Conservation (phyloP, 345 rosid genomes). For the Iberis pinnata region DNA sequence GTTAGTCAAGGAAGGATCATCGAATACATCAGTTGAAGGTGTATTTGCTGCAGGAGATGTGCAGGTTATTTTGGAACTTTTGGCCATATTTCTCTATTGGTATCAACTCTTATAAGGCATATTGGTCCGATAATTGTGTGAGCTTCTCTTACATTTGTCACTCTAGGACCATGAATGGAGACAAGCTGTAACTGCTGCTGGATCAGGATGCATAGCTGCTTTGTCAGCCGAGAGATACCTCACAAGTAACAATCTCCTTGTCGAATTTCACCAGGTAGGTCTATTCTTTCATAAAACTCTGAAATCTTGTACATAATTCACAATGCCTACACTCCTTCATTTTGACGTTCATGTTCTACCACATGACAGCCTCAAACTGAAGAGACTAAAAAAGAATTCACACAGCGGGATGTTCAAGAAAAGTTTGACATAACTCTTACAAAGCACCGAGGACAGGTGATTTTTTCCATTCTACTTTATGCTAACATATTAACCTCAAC, state of each 20-base stretch:
- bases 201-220: conserved; percentile 96
- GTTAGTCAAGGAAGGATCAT: conserved; percentile 63
- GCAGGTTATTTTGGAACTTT: conserved; percentile 51
- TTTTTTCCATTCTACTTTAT: conserved; percentile 13
- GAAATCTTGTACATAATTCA: conserved; percentile 3
- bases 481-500: background rate
- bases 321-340: conserved; percentile 19
- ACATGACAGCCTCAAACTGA: conserved; percentile 68
- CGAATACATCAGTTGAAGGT: conserved; percentile 83
- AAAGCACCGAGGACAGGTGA: conserved; percentile 88
- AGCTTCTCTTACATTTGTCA: conserved; percentile 16
- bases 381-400: conserved; percentile 78
- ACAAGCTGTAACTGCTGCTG: conserved; percentile 95
- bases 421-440: conserved; percentile 75
- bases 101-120: conserved; percentile 15
- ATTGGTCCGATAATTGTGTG: conserved; percentile 16
- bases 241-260: conserved; percentile 67
- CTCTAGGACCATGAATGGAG: conserved; percentile 92
- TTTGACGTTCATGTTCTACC: conserved; percentile 10
- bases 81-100: background rate
- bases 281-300: background rate
- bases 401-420: conserved; percentile 73
- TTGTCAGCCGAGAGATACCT: conserved; percentile 95
- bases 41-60: conserved; percentile 98
- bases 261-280: conserved; percentile 90